phyloP scores from a whole-genome alignment of 78 protist genomes.

The Blattamonas nauphoetae region DNA sequence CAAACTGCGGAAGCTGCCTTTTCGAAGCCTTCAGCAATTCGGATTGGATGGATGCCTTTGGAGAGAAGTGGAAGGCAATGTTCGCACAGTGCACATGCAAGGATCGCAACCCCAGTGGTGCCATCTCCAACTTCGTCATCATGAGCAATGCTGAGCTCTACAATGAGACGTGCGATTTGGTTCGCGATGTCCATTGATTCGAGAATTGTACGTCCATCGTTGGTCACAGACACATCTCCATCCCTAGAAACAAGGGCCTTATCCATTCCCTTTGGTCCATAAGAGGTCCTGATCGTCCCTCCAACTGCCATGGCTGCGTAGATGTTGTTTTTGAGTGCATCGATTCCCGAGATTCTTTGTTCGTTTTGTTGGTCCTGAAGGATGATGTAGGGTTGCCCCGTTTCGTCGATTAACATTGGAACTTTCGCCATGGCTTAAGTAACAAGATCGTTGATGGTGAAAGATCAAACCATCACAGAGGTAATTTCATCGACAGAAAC shows the following conservation, averaged over 20 bases:
- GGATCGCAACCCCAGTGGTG: conserved; percentile 19
- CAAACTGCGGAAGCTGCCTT: conserved; percentile 49
- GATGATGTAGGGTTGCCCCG: conserved; percentile 90
- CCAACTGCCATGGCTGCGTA: conserved; percentile 83
- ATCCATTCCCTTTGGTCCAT: conserved; percentile 96
- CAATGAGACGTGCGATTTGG: conserved; percentile 90
- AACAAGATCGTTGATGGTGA: no score
- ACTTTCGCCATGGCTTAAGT: conserved; percentile 21
- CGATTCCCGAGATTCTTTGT: conserved; percentile 76
- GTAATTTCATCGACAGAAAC: no score
- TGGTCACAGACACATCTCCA: conserved; percentile 90
- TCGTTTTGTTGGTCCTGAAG: conserved; percentile 75
- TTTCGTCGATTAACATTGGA: conserved; percentile 85
- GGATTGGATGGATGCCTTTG: conserved; percentile 88
- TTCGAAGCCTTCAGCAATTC: conserved; percentile 84
- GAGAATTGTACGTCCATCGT: conserved; percentile 98
- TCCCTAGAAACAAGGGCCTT: conserved; percentile 90
- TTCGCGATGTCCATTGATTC: conserved; percentile 76
- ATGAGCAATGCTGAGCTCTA: conserved; percentile 92
- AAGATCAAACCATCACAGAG: no score
- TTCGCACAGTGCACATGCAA: background rate
- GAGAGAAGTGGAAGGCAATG: background rate
- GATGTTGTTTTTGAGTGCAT: conserved; percentile 89
- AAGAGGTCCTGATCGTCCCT: conserved; percentile 74
- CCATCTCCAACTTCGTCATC: conserved; percentile 93